Percentiles rank a stretch among this genome's conserved stretches.
These are phyloP conservation scores for Clavispora carvajalis DNA, from an alignment of 805 yeast species.

Conservation along the genomic window DNA sequence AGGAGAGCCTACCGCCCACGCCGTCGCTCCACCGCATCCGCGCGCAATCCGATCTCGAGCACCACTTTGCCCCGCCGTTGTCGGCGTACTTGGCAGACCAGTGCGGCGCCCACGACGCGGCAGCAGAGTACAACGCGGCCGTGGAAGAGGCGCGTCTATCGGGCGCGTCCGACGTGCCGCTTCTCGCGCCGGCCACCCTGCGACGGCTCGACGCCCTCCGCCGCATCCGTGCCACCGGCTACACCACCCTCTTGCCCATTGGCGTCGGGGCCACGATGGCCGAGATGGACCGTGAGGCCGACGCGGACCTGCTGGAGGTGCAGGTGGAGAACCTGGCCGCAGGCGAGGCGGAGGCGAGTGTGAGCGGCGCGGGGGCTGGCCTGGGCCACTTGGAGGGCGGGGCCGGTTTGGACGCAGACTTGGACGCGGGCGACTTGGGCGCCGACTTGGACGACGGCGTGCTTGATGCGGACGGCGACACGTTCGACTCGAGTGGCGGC, in stretches of 20 bases:
- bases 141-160: slow-evolving; percentile 12
- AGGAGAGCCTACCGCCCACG: not conserved
- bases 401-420: too few species aligned
- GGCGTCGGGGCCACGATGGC: slow-evolving; percentile 38
- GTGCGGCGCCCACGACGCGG: slow-evolving; percentile 16
- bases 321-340: slow-evolving; percentile 15
- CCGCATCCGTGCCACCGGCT: slow-evolving; percentile 30
- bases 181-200: slow-evolving; percentile 17
- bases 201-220: slow-evolving; percentile 19
- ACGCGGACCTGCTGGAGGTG: slow-evolving; percentile 4
- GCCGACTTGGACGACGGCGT: slow-evolving; percentile 14
- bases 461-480: slow-evolving; percentile 20
- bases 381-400: too few species aligned
- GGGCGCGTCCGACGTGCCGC: slow-evolving; percentile 9
- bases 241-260: slow-evolving; percentile 30
- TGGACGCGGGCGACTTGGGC: slow-evolving; percentile 4
- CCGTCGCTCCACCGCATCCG: not conserved
- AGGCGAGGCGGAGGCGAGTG: too few species aligned
- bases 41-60: not conserved
- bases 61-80: slow-evolving; percentile 45
- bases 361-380: too few species aligned
- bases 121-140: slow-evolving; percentile 20
- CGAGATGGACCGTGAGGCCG: slow-evolving; percentile 23
- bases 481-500: slow-evolving; percentile 15
- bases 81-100: slow-evolving; percentile 49